Conservation (phyloP, 805 yeast species). For the Barnettozyma vustinii region DNA sequence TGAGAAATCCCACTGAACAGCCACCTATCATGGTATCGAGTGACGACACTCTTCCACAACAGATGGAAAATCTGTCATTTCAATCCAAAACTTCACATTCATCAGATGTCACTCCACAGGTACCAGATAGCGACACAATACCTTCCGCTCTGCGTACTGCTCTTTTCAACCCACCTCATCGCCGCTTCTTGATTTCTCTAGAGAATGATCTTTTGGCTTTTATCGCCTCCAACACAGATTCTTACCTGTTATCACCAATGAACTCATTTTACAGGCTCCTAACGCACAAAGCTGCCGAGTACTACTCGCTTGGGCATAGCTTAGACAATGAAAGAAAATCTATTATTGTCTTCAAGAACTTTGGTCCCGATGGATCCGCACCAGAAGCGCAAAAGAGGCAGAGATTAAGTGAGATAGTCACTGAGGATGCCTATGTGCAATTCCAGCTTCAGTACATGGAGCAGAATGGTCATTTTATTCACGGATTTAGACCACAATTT, state of each 20-base stretch:
- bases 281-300: constrained; percentile 66
- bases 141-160: constrained; percentile 33
- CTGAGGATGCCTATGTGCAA: constrained; percentile 1
- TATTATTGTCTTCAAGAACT: constrained; percentile 36
- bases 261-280: constrained; percentile 66
- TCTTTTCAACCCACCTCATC: constrained; percentile 39
- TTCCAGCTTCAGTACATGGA: neutral
- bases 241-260: constrained; percentile 38
- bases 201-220: constrained; percentile 45
- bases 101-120: neutral
- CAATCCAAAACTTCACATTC: neutral
- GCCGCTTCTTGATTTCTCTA: constrained; percentile 43
- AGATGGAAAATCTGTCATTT: neutral
- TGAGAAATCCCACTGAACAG: neutral
- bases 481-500: constrained; percentile 1
- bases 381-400: neutral
- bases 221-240: constrained; percentile 35
- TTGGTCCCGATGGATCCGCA: constrained; percentile 17
- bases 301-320: constrained; percentile 56
- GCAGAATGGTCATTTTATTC: constrained; percentile 1
- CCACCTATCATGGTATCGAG: neutral
- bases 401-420: neutral
- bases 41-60: neutral
- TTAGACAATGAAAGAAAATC: constrained; percentile 45
- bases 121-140: neutral